phyloP scores from a whole-genome alignment of 2,329 filamentous ascomycete species.

The Colletotrichum lupini region DNA sequence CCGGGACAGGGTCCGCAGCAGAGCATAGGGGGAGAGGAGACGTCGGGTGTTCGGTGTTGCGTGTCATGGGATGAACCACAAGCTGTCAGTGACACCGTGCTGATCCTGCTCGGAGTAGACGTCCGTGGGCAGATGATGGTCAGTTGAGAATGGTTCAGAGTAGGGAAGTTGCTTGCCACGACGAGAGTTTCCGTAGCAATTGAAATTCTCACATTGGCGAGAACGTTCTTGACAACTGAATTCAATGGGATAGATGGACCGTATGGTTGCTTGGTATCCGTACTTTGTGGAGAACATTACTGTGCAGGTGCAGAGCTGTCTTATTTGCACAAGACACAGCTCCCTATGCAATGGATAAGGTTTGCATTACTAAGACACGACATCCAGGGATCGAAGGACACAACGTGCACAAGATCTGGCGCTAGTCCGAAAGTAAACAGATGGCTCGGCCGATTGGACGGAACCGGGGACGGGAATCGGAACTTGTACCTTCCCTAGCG shows the following conservation, averaged over 20 bases:
- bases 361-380: constrained; percentile 35
- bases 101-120: not conserved
- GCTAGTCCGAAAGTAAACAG: constrained; percentile 12
- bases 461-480: constrained; percentile 28
- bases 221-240: not conserved
- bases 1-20: constrained; percentile 33
- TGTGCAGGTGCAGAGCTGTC: not conserved
- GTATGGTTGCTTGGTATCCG: not conserved
- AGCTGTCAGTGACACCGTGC: not conserved
- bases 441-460: constrained; percentile 21
- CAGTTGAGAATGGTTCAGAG: not conserved
- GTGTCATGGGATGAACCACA: constrained; percentile 29
- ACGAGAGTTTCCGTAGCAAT: not conserved
- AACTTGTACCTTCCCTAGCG: constrained; percentile 22
- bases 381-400: constrained; percentile 24
- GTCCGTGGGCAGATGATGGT: constrained; percentile 2
- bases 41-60: not conserved
- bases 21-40: constrained; percentile 13
- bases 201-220: not conserved
- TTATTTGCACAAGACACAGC: constrained; percentile 14
- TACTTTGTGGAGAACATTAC: not conserved
- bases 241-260: not conserved
- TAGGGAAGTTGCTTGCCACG: constrained; percentile 25
- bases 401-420: constrained; percentile 32
- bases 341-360: constrained; percentile 35